Evolutionary conservation across 1,284 basidiomycete genomes (phyloP), one percentile per base, ranked within the genome.

Genomic region (Inonotus hispidus): DNA sequence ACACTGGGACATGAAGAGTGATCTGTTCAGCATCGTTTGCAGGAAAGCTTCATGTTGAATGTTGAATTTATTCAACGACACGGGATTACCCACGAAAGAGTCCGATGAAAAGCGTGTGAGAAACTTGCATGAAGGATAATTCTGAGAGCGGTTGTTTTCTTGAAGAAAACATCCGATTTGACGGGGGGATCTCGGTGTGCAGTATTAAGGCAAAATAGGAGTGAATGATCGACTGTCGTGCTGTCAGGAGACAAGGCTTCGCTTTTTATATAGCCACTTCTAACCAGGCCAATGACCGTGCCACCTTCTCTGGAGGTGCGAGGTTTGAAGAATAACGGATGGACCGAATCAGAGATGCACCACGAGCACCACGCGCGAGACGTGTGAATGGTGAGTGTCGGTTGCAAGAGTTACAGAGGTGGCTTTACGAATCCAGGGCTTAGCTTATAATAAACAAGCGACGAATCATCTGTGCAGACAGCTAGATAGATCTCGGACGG

Each of bases 371-470:
- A 32, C 32, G 32, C 32, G 32, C 8, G 32, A 32, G 32, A 3
- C 8, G 32, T 32, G 32, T 8, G 3, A 3, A 32, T n/a, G n/a
- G n/a, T n/a, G n/a, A n/a, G n/a, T n/a, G n/a, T n/a, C n/a, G 8
- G 32, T 8, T 32, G 32, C 32, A 32, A 32, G 32, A 32, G 62
- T 72, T 68, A 89, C 54, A 87, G 72, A 21, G 81, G 76, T 14
- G 90, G 90, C 67, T 91, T 92, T 61, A 84, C 80, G 21, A 92
- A 87, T 59, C 88, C 90, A 46, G 77, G 76, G 64, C 84, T 88
- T 61, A 92, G 77, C 66, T 88, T 90, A 72, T 92, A 92, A 71
- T 92, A 92, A 50, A 92, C 89, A 53, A 88, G 84, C 1, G 90
- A 91, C 3, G 88, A 85, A 67, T 92, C 90, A 58, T 88, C 83